These are phyloP conservation scores for Coleophoma cylindrospora DNA, from an alignment of 2,329 filamentous ascomycete species.

Conservation along the genomic window DNA sequence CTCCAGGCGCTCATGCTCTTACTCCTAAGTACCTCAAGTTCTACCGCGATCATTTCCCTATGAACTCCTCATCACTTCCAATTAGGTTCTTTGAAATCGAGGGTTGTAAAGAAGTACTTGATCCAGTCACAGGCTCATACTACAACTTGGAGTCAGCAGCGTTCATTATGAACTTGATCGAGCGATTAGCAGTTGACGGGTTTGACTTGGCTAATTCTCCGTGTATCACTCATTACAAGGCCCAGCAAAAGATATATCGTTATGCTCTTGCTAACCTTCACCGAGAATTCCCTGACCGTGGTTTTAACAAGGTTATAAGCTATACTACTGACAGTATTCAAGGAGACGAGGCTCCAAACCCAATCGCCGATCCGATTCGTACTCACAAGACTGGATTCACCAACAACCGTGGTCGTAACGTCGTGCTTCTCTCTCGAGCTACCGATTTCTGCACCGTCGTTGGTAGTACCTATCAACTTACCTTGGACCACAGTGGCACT, in stretches of 20 bases:
- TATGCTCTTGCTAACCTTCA: background rate
- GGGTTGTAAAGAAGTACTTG: background rate
- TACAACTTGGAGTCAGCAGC: background rate
- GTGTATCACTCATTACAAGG: background rate
- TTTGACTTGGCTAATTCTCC: background rate
- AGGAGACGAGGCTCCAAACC: background rate
- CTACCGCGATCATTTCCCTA: background rate
- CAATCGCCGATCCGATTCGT: background rate
- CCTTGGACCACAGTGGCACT: background rate
- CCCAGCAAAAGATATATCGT: background rate
- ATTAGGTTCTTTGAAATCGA: background rate
- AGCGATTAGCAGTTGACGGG: background rate
- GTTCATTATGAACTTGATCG: background rate
- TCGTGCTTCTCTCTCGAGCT: background rate
- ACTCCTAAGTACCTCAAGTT: background rate
- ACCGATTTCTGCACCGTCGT: background rate
- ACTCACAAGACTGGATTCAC: background rate
- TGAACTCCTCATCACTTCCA: background rate
- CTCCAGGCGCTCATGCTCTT: background rate
- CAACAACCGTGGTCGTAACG: background rate
- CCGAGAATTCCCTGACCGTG: background rate
- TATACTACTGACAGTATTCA: background rate
- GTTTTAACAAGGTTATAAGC: background rate
- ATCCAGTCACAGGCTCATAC: background rate
- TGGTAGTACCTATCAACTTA: background rate